Conservation (phyloP, 2,329 filamentous ascomycete genomes). For the Cladophialophora immunda region DNA sequence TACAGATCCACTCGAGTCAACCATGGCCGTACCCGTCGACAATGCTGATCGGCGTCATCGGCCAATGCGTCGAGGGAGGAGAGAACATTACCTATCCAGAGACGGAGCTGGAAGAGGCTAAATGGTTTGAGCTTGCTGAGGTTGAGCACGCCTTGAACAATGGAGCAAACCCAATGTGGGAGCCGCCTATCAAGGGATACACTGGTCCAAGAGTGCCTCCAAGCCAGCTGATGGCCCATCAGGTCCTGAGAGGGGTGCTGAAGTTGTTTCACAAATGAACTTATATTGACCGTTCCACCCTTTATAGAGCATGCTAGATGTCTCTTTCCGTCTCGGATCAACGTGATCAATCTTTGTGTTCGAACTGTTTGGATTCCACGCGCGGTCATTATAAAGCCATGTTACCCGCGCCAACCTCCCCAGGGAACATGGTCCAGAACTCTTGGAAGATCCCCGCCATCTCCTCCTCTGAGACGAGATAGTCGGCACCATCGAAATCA, state of each 20-base stretch:
- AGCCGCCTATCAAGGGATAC: constrained; percentile 29
- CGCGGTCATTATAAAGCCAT: not conserved
- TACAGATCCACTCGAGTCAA: constrained; percentile 82
- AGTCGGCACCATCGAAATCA: not conserved
- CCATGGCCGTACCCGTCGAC: constrained; percentile 87
- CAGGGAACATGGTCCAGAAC: constrained; percentile 2
- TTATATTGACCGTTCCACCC: not conserved
- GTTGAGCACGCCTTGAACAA: constrained; percentile 72
- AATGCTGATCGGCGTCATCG: constrained; percentile 85
- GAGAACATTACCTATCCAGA: constrained; percentile 79
- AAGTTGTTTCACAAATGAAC: constrained; percentile 23
- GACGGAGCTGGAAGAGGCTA: constrained; percentile 86
- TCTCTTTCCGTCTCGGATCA: not conserved
- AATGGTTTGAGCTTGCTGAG: constrained; percentile 85
- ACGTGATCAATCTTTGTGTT: not conserved
- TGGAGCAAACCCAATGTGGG: constrained; percentile 34
- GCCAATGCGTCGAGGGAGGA: constrained; percentile 73
- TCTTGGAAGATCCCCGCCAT: constrained; percentile 1
- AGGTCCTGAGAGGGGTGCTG: constrained; percentile 28
- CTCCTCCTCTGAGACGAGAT: constrained; percentile 1
- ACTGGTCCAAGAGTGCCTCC: constrained; percentile 29
- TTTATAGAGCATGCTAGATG: not conserved
- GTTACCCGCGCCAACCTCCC: not conserved
- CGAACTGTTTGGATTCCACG: not conserved
- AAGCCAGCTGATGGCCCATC: constrained; percentile 31